Evolutionary conservation across 345 rosid species (phyloP), one percentile per base, ranked within the genome.

Genomic region (Lumnitzera racemosa): DNA sequence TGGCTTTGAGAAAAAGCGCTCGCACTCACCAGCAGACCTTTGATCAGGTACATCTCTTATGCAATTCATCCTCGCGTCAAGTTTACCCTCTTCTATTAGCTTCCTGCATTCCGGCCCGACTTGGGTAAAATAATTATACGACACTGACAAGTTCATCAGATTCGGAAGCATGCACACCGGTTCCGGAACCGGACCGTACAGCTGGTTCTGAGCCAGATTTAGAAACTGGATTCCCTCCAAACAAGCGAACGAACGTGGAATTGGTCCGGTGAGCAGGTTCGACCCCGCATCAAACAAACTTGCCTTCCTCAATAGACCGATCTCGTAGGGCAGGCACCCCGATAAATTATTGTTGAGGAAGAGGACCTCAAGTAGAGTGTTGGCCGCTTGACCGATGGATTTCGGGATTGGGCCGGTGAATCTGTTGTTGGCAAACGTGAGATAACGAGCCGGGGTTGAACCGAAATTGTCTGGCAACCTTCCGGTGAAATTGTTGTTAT

Each of bases 261-360:
- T 47, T 53, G 55, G 61, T 43, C 96, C 91, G 0, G 57, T 62
- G 54, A 88, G 81, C 14, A 68, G 64, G 20, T 85, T 88, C 4
- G 54, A 56, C 20, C 83, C 63, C 0, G 73, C 68, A 61, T 88
- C 91, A 9, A 88, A 67, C 8, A 85, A 74, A 1, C 79, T 76
- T 49, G 68, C 66, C n/a, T 85, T 81, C 16, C 64, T 61, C 2
- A 88, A 83, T 64, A 51, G 54, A 12, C 90, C 88, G 15, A 88
- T 72, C 61, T 87, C 95, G 4, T 61, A n/a, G 0, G 90, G 88
- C 61, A 87, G 72, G 66, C 87, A 82, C 14, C 89, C 91, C 0
- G 78, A 73, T 2, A 88, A 68, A 47, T 65, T 66, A 58, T 88
- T 88, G 51, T 78, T 77, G 24, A 61, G 51, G 60, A 85, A 78